phyloP scores from a whole-genome alignment of 2,329 filamentous ascomycete species.

The Cladorrhinum sp. region DNA sequence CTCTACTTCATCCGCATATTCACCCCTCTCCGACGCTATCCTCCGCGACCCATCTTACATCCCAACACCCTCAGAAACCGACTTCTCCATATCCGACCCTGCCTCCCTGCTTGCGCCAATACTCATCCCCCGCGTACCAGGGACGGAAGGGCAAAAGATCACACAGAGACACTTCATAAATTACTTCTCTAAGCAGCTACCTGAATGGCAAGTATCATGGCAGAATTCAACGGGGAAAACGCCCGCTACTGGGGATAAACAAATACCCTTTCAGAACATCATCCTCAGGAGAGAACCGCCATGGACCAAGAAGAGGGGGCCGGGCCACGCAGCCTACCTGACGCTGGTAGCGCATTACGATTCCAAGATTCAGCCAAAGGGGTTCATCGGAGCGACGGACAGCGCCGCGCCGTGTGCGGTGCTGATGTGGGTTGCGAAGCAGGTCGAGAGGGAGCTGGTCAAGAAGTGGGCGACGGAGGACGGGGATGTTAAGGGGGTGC shows the following conservation, averaged over 20 bases:
- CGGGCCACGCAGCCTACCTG: conserved; percentile 68
- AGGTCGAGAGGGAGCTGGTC: conserved; percentile 67
- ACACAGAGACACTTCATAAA: conserved; percentile 79
- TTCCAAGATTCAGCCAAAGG: conserved; percentile 66
- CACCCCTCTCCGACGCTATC: conserved; percentile 28
- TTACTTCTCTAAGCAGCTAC: conserved; percentile 79
- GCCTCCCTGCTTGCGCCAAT: conserved; percentile 76
- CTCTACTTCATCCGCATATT: conserved; percentile 24
- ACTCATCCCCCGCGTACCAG: conserved; percentile 82
- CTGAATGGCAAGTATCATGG: conserved; percentile 74
- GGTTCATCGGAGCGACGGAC: conserved; percentile 82
- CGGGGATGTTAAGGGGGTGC: conserved; percentile 62
- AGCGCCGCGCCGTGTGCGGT: conserved; percentile 83
- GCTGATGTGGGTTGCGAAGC: conserved; percentile 72
- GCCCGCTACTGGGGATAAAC: conserved; percentile 62
- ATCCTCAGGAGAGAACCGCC: conserved; percentile 77
- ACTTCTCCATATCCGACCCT: conserved; percentile 69
- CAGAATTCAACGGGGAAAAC: conserved; percentile 88
- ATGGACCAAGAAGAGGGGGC: conserved; percentile 50
- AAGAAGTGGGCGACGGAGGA: conserved; percentile 58
- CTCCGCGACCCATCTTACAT: conserved; percentile 42
- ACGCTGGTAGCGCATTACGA: conserved; percentile 85
- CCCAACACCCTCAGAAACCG: conserved; percentile 58
- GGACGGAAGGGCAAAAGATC: conserved; percentile 68
- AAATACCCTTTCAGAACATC: conserved; percentile 73